A percentile compares a stretch with the other conserved stretches of the same genome.
phyloP scores from a whole-genome alignment of 2,329 filamentous ascomycete species.

The Sclerotinia spermophila region DNA sequence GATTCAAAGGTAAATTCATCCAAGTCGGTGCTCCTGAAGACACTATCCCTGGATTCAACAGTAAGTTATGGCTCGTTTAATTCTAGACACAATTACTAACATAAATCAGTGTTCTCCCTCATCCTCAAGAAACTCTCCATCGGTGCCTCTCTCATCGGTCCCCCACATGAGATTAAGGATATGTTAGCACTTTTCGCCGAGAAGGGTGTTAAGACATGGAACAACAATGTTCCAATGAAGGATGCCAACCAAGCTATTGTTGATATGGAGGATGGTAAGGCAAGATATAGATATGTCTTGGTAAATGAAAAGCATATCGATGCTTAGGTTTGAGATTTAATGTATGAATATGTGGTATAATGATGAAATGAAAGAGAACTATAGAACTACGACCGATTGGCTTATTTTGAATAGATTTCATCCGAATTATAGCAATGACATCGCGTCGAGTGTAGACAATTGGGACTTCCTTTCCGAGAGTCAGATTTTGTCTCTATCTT shows the following conservation, averaged over 20 bases:
- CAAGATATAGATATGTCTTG: constrained; percentile 48
- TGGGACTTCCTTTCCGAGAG: too few species aligned
- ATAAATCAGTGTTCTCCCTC: constrained; percentile 45
- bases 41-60: constrained; percentile 49
- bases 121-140: constrained; percentile 53
- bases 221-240: constrained; percentile 53
- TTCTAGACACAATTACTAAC: background rate
- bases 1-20: constrained; percentile 57
- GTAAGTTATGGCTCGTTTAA: background rate
- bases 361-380: too few species aligned
- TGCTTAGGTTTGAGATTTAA: background rate
- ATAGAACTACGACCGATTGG: too few species aligned
- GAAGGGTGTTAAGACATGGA: constrained; percentile 55
- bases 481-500: too few species aligned
- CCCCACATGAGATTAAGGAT: constrained; percentile 53
- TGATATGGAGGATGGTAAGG: constrained; percentile 55
- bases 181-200: constrained; percentile 60
- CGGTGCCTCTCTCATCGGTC: constrained; percentile 39
- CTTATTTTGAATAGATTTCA: too few species aligned
- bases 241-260: constrained; percentile 55
- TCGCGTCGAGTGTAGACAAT: too few species aligned
- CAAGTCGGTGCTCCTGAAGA: constrained; percentile 65
- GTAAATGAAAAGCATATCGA: constrained; percentile 40
- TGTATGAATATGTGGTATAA: background rate
- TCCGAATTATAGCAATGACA: too few species aligned